These are phyloP conservation scores for Leccinum proliferum DNA, from an alignment of 1,284 basidiomycete genomes.

Conservation along the genomic window DNA sequence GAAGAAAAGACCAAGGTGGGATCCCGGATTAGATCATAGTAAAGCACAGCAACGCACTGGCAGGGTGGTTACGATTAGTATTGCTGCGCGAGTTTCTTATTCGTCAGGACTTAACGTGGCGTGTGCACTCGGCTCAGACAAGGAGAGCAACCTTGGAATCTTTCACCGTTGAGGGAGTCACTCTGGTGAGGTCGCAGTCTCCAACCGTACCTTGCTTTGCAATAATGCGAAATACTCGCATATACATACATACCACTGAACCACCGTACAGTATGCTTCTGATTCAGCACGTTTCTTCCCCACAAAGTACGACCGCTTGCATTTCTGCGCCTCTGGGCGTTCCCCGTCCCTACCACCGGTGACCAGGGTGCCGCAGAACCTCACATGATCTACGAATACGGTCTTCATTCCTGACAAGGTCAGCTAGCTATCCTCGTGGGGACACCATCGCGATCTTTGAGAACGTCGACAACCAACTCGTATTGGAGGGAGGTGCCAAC, in stretches of 20 bases:
- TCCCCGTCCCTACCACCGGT: conserved; percentile 37
- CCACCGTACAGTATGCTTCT: conserved; percentile 40
- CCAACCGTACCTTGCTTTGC: conserved; percentile 42
- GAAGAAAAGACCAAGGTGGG: no score
- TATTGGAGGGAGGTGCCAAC: conserved; percentile 46
- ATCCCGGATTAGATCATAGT: no score
- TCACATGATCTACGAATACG: conserved; percentile 55
- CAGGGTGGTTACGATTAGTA: no score
- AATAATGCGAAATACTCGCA: no score
- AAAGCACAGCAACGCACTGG: no score
- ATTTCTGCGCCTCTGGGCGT: conserved; percentile 47
- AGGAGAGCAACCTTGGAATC: no score
- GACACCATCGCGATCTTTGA: conserved; percentile 63
- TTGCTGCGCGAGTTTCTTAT: no score
- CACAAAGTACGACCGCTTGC: conserved; percentile 33
- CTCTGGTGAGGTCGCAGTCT: conserved; percentile 54
- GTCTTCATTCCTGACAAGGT: conserved; percentile 64
- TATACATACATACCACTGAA: background rate
- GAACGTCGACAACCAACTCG: conserved; percentile 37
- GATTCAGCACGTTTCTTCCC: conserved; percentile 55
- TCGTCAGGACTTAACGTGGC: no score
- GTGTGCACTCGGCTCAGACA: no score
- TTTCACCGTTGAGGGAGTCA: no score
- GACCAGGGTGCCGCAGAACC: conserved; percentile 46
- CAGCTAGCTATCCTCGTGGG: conserved; percentile 35